Evolutionary conservation across 164 flowering plant species (phyloP), one percentile per base, ranked within the genome.

Genomic region (Cinnamomum chago): DNA sequence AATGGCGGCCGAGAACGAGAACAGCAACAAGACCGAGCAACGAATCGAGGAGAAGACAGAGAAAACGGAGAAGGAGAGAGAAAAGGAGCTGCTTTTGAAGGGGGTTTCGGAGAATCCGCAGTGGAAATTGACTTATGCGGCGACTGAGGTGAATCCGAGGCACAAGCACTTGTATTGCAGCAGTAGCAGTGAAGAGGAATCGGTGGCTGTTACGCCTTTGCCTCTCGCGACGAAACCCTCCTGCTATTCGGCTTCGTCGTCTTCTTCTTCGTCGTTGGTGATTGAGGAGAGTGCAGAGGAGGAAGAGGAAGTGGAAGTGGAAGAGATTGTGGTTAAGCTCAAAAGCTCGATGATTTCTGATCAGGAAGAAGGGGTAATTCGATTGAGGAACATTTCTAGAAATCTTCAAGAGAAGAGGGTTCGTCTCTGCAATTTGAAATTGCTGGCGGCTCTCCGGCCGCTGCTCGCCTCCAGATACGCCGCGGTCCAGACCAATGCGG

Each of bases 151-250:
- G 75, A 83, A 79, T 73, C 86, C 78, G 52, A 77, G 88, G 58
- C 72, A 76, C n/a, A 71, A 76, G 67, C 84, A 82, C 30, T 86
- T 87, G 75, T 76, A 82, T 71, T 80, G 88, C 12, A 82, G 87
- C 75, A 40, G 47, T 4, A 40, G 47, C 47, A 40, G 47, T 9
- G 85, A 91, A 10, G 92, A 86, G 65, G 95, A 90, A 58, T 89
- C 93, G 1, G 87, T 87, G 12, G 76, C 82, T 3, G 76, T 86
- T 2, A 91, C 92, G 9, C 82, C 83, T 47, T 79, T 88, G 5
- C 94, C 90, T 12, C 81, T 94, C 28, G 64, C 89, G 6, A 89
- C 91, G 24, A 89, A 86, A 0, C 97, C 97, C 1, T 79, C 88
- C 17, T 89, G 92, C 75, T 89, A 81, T 78, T 78, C 89, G 15